A percentile compares a stretch with the other conserved stretches of the same genome.
These are phyloP conservation scores for Paramyrothecium roridum DNA, from an alignment of 2,329 filamentous ascomycete species.

Conservation along the genomic window DNA sequence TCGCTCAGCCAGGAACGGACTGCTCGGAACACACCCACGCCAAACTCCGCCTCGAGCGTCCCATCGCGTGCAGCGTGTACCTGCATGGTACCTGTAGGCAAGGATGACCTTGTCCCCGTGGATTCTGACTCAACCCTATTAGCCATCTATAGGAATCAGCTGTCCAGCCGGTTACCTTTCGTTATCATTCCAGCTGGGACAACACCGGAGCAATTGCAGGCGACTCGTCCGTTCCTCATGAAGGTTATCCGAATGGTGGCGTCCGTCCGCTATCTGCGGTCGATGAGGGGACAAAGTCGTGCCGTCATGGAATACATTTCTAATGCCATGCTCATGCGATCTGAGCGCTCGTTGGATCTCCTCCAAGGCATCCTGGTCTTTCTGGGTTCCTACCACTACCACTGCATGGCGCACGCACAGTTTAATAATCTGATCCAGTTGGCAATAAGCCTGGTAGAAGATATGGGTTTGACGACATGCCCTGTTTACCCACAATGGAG, in stretches of 20 bases:
- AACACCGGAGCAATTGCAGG: constrained; percentile 4
- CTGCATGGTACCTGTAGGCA: neutral
- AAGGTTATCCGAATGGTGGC: constrained; percentile 9
- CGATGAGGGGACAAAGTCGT: constrained; percentile 7
- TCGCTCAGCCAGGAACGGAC: neutral
- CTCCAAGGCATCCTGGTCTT: constrained; percentile 9
- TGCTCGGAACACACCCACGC: too few relatives aligned
- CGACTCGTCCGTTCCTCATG: constrained; percentile 8
- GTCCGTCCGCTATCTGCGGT: constrained; percentile 5
- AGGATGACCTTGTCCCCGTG: neutral
- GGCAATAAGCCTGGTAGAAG: constrained; percentile 4
- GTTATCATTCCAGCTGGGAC: constrained; percentile 6
- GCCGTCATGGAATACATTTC: constrained; percentile 6
- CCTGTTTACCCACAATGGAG: neutral
- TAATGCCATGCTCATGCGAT: constrained; percentile 4
- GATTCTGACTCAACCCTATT: constrained; percentile 9
- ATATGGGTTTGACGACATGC: constrained; percentile 6
- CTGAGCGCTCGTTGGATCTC: constrained; percentile 9
- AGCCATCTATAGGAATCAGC: constrained; percentile 6
- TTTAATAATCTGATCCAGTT: constrained; percentile 7
- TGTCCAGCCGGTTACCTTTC: constrained; percentile 8
- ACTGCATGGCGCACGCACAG: constrained; percentile 8
- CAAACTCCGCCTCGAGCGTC: too few relatives aligned
- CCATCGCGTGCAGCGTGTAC: neutral
- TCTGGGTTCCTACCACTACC: constrained; percentile 8